phyloP scores from a whole-genome alignment of 345 rosid genomes.

The Mercurialis annua region DNA sequence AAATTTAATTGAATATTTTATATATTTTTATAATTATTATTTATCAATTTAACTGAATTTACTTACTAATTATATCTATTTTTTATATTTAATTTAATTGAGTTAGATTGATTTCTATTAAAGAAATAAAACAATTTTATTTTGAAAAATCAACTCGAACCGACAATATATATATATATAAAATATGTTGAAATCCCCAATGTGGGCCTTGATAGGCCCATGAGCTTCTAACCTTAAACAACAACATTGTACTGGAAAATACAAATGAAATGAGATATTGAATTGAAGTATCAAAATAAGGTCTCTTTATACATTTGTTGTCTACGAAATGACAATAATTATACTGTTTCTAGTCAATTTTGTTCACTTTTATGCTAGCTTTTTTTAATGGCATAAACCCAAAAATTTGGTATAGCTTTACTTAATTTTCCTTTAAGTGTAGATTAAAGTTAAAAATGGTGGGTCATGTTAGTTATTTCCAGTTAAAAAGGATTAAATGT shows the following conservation, averaged over 20 bases:
- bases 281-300: neutral
- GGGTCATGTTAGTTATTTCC: conserved; percentile 21
- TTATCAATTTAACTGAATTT: no score
- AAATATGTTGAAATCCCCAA: neutral
- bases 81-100: no score
- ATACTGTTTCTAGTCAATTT: conserved; percentile 24
- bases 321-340: conserved; percentile 41
- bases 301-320: conserved; percentile 21
- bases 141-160: no score
- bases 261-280: neutral
- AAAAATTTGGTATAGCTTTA: conserved; percentile 19
- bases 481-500: neutral
- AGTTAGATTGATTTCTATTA: no score
- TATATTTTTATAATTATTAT: no score
- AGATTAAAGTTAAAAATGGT: conserved; percentile 33
- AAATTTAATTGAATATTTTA: neutral
- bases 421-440: conserved; percentile 55
- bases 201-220: conserved; percentile 38
- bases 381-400: conserved; percentile 6
- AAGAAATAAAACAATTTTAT: no score
- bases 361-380: neutral
- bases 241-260: conserved; percentile 27
- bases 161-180: no score
- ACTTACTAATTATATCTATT: no score
- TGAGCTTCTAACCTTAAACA: conserved; percentile 8